These are phyloP conservation scores for Fusarium nodosum DNA, from an alignment of 2,329 filamentous ascomycete species.

Conservation along the genomic window DNA sequence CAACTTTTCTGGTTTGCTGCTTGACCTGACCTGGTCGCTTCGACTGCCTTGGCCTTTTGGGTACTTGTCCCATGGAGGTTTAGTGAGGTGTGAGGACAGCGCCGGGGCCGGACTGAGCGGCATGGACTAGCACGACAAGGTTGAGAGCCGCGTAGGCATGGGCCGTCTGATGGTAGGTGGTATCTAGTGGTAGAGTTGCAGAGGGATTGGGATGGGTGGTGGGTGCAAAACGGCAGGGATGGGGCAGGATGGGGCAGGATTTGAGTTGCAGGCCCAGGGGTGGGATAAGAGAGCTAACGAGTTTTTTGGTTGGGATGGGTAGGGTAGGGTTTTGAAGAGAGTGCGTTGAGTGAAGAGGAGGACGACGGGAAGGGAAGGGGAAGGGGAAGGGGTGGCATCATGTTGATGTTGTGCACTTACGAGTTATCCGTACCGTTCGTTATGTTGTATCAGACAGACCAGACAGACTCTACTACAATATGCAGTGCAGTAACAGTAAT, in stretches of 20 bases:
- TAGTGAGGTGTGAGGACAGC: constrained; percentile 37
- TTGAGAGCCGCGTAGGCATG: constrained; percentile 51
- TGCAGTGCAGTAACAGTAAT: not conserved
- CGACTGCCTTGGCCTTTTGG: constrained; percentile 29
- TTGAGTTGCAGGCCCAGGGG: constrained; percentile 40
- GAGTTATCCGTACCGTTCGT: not conserved
- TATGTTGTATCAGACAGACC: constrained; percentile 10
- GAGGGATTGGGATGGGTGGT: constrained; percentile 23
- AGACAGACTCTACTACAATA: constrained; percentile 8
- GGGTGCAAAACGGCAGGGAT: constrained; percentile 43
- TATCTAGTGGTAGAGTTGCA: constrained; percentile 21
- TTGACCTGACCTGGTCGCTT: constrained; percentile 12
- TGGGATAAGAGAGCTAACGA: constrained; percentile 30
- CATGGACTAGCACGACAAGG: constrained; percentile 50
- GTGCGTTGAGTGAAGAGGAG: not conserved
- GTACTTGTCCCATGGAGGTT: constrained; percentile 13
- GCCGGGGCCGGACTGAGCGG: constrained; percentile 49
- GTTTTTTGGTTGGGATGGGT: constrained; percentile 30
- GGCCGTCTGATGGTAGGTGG: constrained; percentile 40
- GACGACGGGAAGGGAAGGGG: not conserved
- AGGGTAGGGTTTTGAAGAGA: constrained; percentile 21
- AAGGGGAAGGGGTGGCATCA: constrained; percentile 31
- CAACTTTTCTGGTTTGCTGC: constrained; percentile 3
- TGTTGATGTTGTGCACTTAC: constrained; percentile 36
- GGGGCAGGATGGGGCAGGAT: constrained; percentile 36